Evolutionary conservation across 345 rosid genomes (phyloP), one percentile per base, ranked within the genome.

Genomic region (Hypericum perforatum): DNA sequence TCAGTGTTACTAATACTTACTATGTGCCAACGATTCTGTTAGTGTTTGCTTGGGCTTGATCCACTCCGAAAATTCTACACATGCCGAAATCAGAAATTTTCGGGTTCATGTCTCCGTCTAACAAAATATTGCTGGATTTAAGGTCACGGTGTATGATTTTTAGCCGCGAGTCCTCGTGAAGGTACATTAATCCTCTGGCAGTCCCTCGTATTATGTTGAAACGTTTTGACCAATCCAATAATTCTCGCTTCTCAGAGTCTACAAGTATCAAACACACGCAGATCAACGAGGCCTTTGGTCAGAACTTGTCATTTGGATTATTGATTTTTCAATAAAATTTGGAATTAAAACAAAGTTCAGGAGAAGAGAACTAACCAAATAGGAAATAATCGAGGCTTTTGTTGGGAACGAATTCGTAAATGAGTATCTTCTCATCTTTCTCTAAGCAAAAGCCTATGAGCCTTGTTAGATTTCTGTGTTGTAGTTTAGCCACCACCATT

Each of bases 391-490:
- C n/a, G n/a, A n/a, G n/a, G n/a, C n/a, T n/a, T n/a, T n/a, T n/a
- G n/a, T n/a, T n/a, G n/a, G n/a, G n/a, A n/a, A n/a, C n/a, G n/a
- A n/a, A n/a, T n/a, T n/a, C n/a, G n/a, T n/a, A n/a, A n/a, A n/a
- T n/a, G n/a, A n/a, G n/a, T n/a, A n/a, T n/a, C n/a, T n/a, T n/a
- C n/a, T n/a, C n/a, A n/a, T n/a, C n/a, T n/a, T n/a, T n/a, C n/a
- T n/a, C n/a, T n/a, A n/a, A n/a, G n/a, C n/a, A n/a, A n/a, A n/a
- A n/a, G n/a, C n/a, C 81, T 0, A 64, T 37, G 6, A 77, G 44
- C 48, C 74, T 66, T 10, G 59, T 85, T 0, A 82, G 69, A 39
- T 82, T 82, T 43, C 68, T 52, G 46, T 78, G 90, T 9, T 78
- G 82, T 14, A 83, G 80, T 49, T 55, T 78, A 0, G 64, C 72